phyloP scores from a whole-genome alignment of 2,329 filamentous ascomycete species.

The Ascomycota sp. region DNA sequence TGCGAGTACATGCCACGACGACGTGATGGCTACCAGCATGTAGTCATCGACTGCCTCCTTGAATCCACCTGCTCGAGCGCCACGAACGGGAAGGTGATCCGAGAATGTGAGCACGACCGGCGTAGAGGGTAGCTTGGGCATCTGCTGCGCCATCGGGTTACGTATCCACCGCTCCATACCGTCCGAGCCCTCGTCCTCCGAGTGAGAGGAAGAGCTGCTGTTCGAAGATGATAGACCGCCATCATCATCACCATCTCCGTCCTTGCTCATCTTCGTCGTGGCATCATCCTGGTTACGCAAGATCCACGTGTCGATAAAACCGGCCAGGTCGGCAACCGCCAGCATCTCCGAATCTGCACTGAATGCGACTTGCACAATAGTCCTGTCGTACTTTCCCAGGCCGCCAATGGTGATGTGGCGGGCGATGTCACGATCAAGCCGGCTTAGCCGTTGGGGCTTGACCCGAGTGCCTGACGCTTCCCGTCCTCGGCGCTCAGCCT shows the following conservation, averaged over 20 bases:
- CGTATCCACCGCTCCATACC: slow-evolving; percentile 44
- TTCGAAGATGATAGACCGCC: slow-evolving; percentile 14
- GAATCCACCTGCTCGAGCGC: slow-evolving; percentile 8
- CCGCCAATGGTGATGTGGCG: slow-evolving; percentile 40
- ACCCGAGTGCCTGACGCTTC: slow-evolving; percentile 7
- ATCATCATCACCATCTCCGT: slow-evolving; percentile 12
- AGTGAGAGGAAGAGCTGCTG: slow-evolving; percentile 16
- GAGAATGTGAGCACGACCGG: slow-evolving; percentile 51
- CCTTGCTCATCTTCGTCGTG: slow-evolving; percentile 12
- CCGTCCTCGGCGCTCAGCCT: slow-evolving; percentile 4
- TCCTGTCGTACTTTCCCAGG: slow-evolving; percentile 56
- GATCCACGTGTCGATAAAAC: slow-evolving; percentile 75
- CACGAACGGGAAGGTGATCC: slow-evolving; percentile 19
- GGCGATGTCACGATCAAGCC: slow-evolving; percentile 31
- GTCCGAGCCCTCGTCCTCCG: slow-evolving; percentile 22
- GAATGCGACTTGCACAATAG: slow-evolving; percentile 55
- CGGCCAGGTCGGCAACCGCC: slow-evolving; percentile 61
- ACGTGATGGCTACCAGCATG: slow-evolving; percentile 31
- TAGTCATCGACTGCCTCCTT: slow-evolving; percentile 21
- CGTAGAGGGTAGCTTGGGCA: slow-evolving; percentile 46
- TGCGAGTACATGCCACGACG: slow-evolving; percentile 45
- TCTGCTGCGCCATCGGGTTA: slow-evolving; percentile 48
- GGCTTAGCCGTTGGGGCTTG: slow-evolving; percentile 25
- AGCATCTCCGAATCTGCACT: slow-evolving; percentile 63
- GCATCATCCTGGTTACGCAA: slow-evolving; percentile 25